These are phyloP conservation scores for Roridomyces roridus DNA, from an alignment of 768 basidiomycete species.

Conservation along the genomic window DNA sequence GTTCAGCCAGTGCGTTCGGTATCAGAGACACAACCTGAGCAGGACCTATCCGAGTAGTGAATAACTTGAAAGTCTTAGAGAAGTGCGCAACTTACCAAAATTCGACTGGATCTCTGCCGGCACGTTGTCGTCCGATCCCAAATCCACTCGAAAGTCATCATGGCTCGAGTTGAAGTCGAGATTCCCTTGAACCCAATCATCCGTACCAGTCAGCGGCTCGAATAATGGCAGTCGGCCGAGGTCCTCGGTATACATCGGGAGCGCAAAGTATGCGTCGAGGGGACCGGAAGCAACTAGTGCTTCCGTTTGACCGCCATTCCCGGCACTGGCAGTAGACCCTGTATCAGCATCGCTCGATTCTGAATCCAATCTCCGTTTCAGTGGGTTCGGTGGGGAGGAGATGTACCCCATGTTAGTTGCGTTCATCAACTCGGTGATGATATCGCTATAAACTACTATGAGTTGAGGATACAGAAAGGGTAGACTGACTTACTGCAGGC, in stretches of 20 bases:
- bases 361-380: slow-evolving; percentile 11
- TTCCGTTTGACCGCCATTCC: too few relatives aligned
- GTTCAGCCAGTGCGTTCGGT: too few relatives aligned
- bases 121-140: too few relatives aligned
- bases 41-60: too few relatives aligned
- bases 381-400: slow-evolving; percentile 11
- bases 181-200: neutral
- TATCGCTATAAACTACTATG: slow-evolving; percentile 5
- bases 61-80: too few relatives aligned
- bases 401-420: slow-evolving; percentile 13
- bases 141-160: too few relatives aligned
- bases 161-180: too few relatives aligned
- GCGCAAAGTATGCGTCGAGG: slow-evolving; percentile 1
- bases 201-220: slow-evolving; percentile 11
- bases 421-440: slow-evolving; percentile 21
- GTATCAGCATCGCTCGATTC: neutral
- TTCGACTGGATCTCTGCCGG: too few relatives aligned
- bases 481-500: slow-evolving; percentile 13
- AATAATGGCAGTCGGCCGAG: slow-evolving; percentile 18
- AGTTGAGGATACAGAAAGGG: neutral
- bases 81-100: too few relatives aligned
- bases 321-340: too few relatives aligned
- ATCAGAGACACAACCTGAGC: too few relatives aligned
- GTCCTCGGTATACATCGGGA: slow-evolving; percentile 20
- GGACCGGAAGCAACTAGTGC: neutral